Evolutionary conservation across 495 filamentous ascomycete genomes (phyloP), one percentile per base, ranked within the genome.

Genomic region (Aspergillus incahuasiensis): DNA sequence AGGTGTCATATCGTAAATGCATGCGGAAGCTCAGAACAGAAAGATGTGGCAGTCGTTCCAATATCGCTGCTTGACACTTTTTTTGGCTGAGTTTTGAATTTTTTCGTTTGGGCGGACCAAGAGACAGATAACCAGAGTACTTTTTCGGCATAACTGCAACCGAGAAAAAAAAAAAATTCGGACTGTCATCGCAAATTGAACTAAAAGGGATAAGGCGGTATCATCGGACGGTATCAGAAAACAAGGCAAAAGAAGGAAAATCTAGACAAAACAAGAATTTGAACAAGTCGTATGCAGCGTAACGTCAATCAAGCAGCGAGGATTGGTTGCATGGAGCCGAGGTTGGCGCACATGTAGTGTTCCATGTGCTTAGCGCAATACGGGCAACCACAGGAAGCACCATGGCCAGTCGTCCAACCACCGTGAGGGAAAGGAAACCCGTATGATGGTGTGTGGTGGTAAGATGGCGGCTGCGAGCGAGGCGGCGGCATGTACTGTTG

Each of bases 331-430:
- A 79, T 66, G 18, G 84, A 69, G 60, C 84, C 69, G 55, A 74
- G 74, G 46, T 78, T 78, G 45, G 77, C 73, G 64, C 80, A 81
- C 63, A 90, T 83, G 64, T 91, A 89, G 16, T 80, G 70, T 34
- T 83, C 80, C 25, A 84, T 67, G 54, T 85, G 81, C 56, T 81
- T 85, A 9, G 74, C 70, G 68, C 89, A 92, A 51, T 83, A 81
- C 45, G 73, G 66, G 67, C 89, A 94, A 55, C 75, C 78, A 66
- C 88, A 94, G 18, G 85, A 88, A 25, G 79, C 77, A 43, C 79
- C 79, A 61, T 80, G 76, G 38, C 75, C 78, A 56, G 80, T 25
- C 11, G 32, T 79, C 82, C 86, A 87, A 25, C 76, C 72, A 65
- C 70, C 76, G 48, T 82, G 80, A 20, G 77, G 75, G 53, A 85